These are phyloP conservation scores for Bigelowiella natans DNA, from an alignment of 78 protist species.

Conservation along the genomic window DNA sequence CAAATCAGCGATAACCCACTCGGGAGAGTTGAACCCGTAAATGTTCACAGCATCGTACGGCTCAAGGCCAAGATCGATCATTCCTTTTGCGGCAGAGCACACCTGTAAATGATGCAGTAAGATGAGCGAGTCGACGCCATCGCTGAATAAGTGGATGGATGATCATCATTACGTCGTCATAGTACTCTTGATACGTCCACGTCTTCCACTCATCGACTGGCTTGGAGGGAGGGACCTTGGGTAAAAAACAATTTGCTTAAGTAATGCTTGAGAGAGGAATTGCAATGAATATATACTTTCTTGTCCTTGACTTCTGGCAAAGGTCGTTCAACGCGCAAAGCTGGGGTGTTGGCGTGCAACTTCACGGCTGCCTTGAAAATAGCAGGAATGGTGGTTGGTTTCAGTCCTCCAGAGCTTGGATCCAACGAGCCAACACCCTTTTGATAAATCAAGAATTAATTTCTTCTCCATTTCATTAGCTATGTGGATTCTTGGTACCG, in stretches of 20 bases:
- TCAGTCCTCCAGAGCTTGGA: no score
- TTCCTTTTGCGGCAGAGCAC: neutral
- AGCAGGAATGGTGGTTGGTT: neutral
- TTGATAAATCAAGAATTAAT: no score
- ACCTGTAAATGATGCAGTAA: neutral
- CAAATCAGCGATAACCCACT: neutral
- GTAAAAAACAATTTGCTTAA: no score
- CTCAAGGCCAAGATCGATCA: slow-evolving; percentile 7
- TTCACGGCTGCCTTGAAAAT: neutral
- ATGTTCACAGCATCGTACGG: slow-evolving; percentile 21
- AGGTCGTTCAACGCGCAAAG: slow-evolving; percentile 4
- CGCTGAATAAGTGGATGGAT: neutral
- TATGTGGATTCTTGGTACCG: no score
- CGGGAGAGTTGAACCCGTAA: slow-evolving; percentile 9
- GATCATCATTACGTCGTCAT: neutral
- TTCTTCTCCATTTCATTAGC: no score
- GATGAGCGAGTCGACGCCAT: neutral
- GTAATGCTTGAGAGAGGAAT: no score
- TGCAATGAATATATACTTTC: neutral
- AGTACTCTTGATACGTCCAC: neutral
- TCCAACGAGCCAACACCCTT: no score
- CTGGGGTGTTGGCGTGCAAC: neutral
- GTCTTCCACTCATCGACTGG: neutral
- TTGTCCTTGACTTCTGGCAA: neutral
- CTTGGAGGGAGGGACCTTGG: neutral